Evolutionary conservation across 2,329 filamentous ascomycete genomes (phyloP), one percentile per base, ranked within the genome.

Genomic region (Pseudogymnoascus sp.): DNA sequence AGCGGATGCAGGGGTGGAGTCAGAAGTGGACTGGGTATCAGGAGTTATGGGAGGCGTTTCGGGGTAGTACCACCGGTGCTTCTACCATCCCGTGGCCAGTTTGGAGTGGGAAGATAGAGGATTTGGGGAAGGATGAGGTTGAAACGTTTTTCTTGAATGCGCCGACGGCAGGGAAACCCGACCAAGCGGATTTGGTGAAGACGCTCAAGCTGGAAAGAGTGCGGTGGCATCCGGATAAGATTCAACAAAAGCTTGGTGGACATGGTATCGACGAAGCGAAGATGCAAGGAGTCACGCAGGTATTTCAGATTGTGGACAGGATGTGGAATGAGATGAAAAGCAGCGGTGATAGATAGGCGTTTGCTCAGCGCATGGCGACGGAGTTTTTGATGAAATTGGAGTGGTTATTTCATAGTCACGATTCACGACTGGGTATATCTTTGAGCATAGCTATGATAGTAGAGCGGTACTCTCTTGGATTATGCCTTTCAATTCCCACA

Each of bases 201-300:
- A 72, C 81, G 4, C 78, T 97, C 59, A 96, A 96, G 74, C 77
- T 84, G 4, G 94, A 99, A 77, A 84, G 94, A 59, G 86, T 97
- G 16, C 81, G 91, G 14, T 99, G 94, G 94, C 94, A 99, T 77
- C 94, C 94, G 3, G 94, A 99, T 75, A 99, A 97, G 78, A 89
- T 97, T 61, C 91, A 97, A 77, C 94, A 97, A 75, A 84, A 86
- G 60, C 86, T 96, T 63, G 90, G 91, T 2, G 84, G 82, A 0
- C 77, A 83, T 62, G 78, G 79, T 12, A 84, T 96, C 57, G 87
- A 92, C 57, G 80, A 84, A 22, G 80, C 80, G 3, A 84, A 89
- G 2, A 86, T 96, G 80, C 85, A 84, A 70, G 81, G 85, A 60
- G 89, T 97, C 41, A 99, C 93, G 9, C 88, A 89, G 6, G 87